Percentiles rank a stretch among this genome's conserved stretches.
Conservation (phyloP, 345 rosid species). For the Brassica napus region DNA sequence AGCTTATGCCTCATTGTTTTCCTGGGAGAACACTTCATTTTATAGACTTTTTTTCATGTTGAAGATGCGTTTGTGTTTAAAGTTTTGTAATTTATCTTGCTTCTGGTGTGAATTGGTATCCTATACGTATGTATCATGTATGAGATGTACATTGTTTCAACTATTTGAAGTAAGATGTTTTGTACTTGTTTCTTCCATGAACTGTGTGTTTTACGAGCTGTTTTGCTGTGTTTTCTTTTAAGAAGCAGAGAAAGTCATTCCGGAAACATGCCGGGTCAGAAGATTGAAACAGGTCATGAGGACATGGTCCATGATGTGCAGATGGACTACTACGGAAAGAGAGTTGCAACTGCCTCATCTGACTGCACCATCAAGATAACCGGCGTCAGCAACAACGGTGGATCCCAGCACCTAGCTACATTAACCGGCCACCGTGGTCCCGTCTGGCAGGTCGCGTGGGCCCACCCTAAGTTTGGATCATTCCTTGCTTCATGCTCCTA, state of each 20-base stretch:
- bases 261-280: conserved; percentile 56
- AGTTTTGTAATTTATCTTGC: background rate
- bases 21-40: background rate
- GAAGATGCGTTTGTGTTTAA: background rate
- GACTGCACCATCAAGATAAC: conserved; percentile 61
- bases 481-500: conserved; percentile 69
- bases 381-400: conserved; percentile 49
- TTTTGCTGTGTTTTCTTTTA: background rate
- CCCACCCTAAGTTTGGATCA: conserved; percentile 70
- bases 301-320: conserved; percentile 63
- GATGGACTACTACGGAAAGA: conserved; percentile 74
- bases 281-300: conserved; percentile 66
- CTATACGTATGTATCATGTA: background rate
- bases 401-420: conserved; percentile 57
- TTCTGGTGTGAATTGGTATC: background rate
- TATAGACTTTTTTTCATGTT: background rate
- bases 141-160: background rate
- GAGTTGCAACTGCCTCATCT: conserved; percentile 66
- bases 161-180: background rate
- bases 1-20: background rate
- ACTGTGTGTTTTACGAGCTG: background rate
- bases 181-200: conserved; percentile 9
- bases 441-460: conserved; percentile 70
- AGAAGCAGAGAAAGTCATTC: conserved; percentile 16
- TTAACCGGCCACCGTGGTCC: conserved; percentile 69